Percentiles rank a stretch among this genome's conserved stretches.
phyloP scores from a whole-genome alignment of 2,329 filamentous ascomycete species.

The Fusarium zealandicum region DNA sequence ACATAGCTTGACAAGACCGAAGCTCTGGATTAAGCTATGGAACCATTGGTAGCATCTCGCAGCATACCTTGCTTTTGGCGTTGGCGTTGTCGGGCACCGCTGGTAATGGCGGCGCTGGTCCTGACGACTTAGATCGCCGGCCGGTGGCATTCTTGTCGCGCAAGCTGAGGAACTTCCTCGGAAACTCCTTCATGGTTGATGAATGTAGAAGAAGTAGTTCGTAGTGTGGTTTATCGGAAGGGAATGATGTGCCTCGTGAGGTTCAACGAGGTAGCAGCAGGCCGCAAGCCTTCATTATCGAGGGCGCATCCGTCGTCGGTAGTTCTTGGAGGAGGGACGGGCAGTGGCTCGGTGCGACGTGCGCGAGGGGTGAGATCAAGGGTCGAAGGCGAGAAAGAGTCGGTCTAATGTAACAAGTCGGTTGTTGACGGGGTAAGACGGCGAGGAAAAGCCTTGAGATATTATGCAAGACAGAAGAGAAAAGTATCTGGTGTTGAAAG shows the following conservation, averaged over 20 bases:
- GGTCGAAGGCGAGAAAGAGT: constrained; percentile 1
- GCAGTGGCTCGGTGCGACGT: constrained; percentile 29
- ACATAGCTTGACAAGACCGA: background rate
- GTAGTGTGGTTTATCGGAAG: constrained; percentile 4
- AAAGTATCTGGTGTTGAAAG: background rate
- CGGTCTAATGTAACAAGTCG: background rate
- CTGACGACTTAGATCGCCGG: constrained; percentile 62
- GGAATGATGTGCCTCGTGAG: constrained; percentile 37
- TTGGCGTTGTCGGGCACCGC: constrained; percentile 16
- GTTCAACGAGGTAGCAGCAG: constrained; percentile 45
- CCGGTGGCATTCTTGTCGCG: constrained; percentile 69
- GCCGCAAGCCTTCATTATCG: constrained; percentile 44
- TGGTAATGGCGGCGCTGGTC: constrained; percentile 58
- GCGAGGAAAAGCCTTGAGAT: background rate
- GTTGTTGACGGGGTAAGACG: background rate
- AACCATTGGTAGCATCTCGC: background rate
- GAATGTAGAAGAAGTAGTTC: constrained; percentile 1
- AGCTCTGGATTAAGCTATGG: background rate
- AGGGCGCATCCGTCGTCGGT: constrained; percentile 30
- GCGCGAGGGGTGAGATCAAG: constrained; percentile 10
- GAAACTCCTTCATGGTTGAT: constrained; percentile 60
- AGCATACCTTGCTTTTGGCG: constrained; percentile 56
- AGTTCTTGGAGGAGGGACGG: constrained; percentile 22
- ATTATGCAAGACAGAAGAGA: background rate
- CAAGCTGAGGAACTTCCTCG: constrained; percentile 73